Evolutionary conservation across 2,329 filamentous ascomycete genomes (phyloP), one percentile per base, ranked within the genome.

Genomic region (Cladophialophora yegresii): DNA sequence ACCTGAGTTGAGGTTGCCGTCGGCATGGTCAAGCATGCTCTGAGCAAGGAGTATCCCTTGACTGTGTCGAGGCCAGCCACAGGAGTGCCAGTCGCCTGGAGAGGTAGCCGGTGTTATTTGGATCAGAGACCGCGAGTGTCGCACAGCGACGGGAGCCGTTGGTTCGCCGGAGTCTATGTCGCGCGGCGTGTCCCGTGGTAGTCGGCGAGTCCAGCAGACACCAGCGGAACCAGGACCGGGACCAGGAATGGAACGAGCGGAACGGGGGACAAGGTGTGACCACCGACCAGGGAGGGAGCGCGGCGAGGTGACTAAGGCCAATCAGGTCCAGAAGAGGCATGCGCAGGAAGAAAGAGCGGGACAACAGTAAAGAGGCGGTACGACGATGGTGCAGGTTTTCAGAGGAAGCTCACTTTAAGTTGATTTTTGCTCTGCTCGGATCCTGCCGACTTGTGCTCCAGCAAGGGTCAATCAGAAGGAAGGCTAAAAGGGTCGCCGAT

Each of bases 1-100:
- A 58, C 47, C 47, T 53, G 45, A 63, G 61, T 66, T 54, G 65
- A 67, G 43, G 49, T 58, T 56, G 65, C 61, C 55, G 58, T 69
- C 65, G 62, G 67, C 67, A 65, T 65, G 50, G 23, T 69, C 67
- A 51, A 64, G 43, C 49, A 55, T 51, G 30, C 56, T 67, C 62
- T 51, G 47, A 47, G 20, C 57, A 53, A 67, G 63, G 57, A 67
- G 63, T 57, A 56, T 56, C 58, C 58, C 64, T 54, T 61, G 56
- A 58, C 53, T 22, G 58, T 22, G 58, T 49, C 55, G 40, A 64
- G 62, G 45, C 61, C 64, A 65, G 60, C 62, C 64, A 66, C 58
- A 45, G 53, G 57, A 61, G 53, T 54, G 51, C 57, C 55, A 13
- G 60, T 54, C 53, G 50, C 57, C 53, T 62, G 60, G 50, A 57